phyloP scores from a whole-genome alignment of 1,139 yeast species.

The Yamadazyma buinensis region DNA sequence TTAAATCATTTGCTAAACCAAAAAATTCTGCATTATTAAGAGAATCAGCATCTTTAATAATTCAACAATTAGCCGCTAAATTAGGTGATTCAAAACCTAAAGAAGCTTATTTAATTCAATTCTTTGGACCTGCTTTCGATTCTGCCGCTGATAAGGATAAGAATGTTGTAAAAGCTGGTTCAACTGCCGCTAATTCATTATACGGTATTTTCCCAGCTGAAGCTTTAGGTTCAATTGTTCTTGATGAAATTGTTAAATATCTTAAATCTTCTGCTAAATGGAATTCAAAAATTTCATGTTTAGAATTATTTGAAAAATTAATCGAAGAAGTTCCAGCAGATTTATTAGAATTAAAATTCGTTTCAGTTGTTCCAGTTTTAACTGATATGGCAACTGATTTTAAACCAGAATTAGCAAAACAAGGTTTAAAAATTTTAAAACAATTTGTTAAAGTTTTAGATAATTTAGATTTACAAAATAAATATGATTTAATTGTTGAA shows the following conservation, averaged over 20 bases:
- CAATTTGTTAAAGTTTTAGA: constrained; percentile 79
- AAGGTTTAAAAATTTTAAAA: constrained; percentile 68
- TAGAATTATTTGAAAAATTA: constrained; percentile 67
- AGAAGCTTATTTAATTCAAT: constrained; percentile 68
- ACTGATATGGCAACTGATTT: constrained; percentile 92
- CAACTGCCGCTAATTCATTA: constrained; percentile 61
- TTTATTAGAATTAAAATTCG: constrained; percentile 75
- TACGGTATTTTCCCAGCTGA: constrained; percentile 73
- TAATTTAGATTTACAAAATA: constrained; percentile 85
- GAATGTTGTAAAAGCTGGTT: constrained; percentile 80
- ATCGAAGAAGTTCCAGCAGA: constrained; percentile 83
- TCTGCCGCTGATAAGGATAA: constrained; percentile 81
- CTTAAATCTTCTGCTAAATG: constrained; percentile 85
- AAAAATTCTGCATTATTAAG: constrained; percentile 72
- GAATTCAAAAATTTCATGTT: constrained; percentile 84
- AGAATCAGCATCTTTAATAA: constrained; percentile 67
- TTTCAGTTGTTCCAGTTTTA: constrained; percentile 74
- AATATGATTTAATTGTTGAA: constrained; percentile 79
- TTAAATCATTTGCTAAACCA: constrained; percentile 64
- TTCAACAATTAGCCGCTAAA: constrained; percentile 64
- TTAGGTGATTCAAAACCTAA: constrained; percentile 67
- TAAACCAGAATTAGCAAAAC: constrained; percentile 91
- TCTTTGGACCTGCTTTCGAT: constrained; percentile 57
- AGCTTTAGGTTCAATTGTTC: constrained; percentile 67
- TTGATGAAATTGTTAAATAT: constrained; percentile 59